These are phyloP conservation scores for Picochlorum costavermella DNA, from an alignment of 139 green algal species.

Conservation along the genomic window DNA sequence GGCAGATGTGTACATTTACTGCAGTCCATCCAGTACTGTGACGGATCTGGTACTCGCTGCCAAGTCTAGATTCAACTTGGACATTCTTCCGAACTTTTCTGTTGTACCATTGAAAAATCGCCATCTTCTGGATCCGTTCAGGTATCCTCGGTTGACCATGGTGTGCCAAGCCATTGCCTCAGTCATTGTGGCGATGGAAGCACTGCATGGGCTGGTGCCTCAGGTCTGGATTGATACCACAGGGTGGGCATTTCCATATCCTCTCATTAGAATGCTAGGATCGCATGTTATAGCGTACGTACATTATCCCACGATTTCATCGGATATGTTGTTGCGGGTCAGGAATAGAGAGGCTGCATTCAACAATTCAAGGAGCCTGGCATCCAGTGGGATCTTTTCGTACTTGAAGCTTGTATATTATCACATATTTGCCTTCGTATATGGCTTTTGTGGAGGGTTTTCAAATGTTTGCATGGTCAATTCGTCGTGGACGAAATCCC, in stretches of 20 bases:
- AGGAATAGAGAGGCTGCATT: conserved; percentile 30
- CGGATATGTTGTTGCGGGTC: conserved; percentile 78
- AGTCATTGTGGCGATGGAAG: conserved; percentile 56
- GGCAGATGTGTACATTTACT: conserved; percentile 19
- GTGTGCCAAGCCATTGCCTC: conserved; percentile 66
- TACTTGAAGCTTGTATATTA: conserved; percentile 85
- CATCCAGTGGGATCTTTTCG: conserved; percentile 30
- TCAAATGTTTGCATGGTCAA: conserved; percentile 77
- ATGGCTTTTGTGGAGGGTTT: conserved; percentile 48
- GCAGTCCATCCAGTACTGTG: conserved; percentile 8
- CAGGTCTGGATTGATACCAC: conserved; percentile 86
- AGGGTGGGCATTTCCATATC: conserved; percentile 88
- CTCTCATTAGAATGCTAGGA: conserved; percentile 57
- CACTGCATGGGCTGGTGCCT: conserved; percentile 51
- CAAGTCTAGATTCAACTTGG: conserved; percentile 57
- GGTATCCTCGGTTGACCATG: conserved; percentile 82
- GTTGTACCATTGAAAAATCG: conserved; percentile 52
- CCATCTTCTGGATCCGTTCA: conserved; percentile 41
- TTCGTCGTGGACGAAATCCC: conserved; percentile 81
- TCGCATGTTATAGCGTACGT: conserved; percentile 69
- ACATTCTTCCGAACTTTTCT: conserved; percentile 30
- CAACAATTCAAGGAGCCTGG: conserved; percentile 60
- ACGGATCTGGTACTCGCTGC: conserved; percentile 49
- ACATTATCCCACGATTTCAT: conserved; percentile 88
- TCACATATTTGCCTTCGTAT: conserved; percentile 57